Conservation (phyloP, 768 basidiomycete species). For the Gloeopeniophorella convolvens region DNA sequence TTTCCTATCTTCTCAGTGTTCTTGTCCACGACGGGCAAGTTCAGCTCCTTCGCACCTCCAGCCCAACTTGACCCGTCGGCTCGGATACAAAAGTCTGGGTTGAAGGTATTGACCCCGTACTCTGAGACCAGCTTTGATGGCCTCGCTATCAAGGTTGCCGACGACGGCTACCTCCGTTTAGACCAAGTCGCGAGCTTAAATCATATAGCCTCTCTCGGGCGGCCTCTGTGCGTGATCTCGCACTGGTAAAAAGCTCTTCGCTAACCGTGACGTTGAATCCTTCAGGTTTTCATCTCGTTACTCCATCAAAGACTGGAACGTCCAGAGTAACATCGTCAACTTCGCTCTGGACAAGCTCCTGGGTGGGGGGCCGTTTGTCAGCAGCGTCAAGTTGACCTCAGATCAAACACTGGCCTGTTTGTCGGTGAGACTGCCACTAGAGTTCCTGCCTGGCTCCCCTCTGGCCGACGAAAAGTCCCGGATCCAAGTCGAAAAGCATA, state of each 20-base stretch:
- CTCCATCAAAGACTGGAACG: slow-evolving; percentile 1
- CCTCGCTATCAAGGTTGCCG: slow-evolving; percentile 16
- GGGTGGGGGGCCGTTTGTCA: background rate
- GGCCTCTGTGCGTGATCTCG: slow-evolving; percentile 23
- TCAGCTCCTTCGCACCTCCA: slow-evolving; percentile 9
- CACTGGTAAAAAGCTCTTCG: background rate
- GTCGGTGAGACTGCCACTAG: slow-evolving; percentile 25
- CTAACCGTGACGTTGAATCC: no score
- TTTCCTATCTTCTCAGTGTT: slow-evolving; percentile 23
- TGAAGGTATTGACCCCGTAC: slow-evolving; percentile 18
- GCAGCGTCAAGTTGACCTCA: background rate
- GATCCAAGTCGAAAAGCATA: slow-evolving; percentile 28
- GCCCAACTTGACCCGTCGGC: background rate
- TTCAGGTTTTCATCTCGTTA: slow-evolving; percentile 19
- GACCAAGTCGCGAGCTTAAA: slow-evolving; percentile 18
- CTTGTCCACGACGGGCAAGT: slow-evolving; percentile 23
- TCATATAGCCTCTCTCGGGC: slow-evolving; percentile 23
- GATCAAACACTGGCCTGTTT: slow-evolving; percentile 13
- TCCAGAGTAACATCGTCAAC: slow-evolving; percentile 11
- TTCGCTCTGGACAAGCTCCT: slow-evolving; percentile 15
- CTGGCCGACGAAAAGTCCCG: slow-evolving; percentile 18
- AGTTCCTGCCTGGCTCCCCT: no score
- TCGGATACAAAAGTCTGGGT: slow-evolving; percentile 10
- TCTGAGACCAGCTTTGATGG: slow-evolving; percentile 25
- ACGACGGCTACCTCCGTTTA: slow-evolving; percentile 11